These are phyloP conservation scores for Dalbergia oliveri DNA, from an alignment of 306 rosid species.

Conservation along the genomic window DNA sequence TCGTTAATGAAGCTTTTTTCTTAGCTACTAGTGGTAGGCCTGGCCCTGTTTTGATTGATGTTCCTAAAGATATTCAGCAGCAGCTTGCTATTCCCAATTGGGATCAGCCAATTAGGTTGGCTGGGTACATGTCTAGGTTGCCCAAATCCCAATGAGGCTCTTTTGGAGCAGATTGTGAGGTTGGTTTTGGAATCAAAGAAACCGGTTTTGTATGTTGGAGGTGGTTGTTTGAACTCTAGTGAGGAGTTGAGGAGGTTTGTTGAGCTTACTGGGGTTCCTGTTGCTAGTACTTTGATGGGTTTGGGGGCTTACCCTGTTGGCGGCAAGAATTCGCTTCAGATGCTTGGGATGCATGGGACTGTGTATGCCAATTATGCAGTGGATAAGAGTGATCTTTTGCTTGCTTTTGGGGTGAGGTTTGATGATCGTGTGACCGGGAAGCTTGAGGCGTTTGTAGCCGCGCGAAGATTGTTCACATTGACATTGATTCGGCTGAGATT, in stretches of 20 bases:
- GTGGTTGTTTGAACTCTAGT: conserved; percentile 83
- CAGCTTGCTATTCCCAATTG: conserved; percentile 80
- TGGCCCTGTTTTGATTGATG: conserved; percentile 80
- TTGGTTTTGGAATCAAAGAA: conserved; percentile 72
- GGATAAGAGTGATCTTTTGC: conserved; percentile 76
- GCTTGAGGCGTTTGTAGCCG: conserved; percentile 88
- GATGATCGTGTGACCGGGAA: conserved; percentile 93
- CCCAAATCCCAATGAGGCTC: conserved; percentile 53
- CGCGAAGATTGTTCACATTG: conserved; percentile 90
- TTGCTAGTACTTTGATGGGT: conserved; percentile 95
- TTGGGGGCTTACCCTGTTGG: conserved; percentile 67
- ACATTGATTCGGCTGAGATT: conserved; percentile 89
- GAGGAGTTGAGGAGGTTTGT: conserved; percentile 76
- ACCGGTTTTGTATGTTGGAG: conserved; percentile 86
- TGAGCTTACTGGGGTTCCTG: conserved; percentile 75
- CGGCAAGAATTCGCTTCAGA: conserved; percentile 69
- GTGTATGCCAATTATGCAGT: conserved; percentile 92
- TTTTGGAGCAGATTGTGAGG: conserved; percentile 75
- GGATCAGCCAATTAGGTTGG: conserved; percentile 66
- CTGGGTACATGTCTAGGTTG: conserved; percentile 76
- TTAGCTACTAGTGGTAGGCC: conserved; percentile 85
- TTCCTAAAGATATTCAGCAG: conserved; percentile 90
- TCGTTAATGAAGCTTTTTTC: conserved; percentile 81
- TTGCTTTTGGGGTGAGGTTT: conserved; percentile 91
- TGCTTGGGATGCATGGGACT: conserved; percentile 97